Evolutionary conservation across 495 filamentous ascomycete species (phyloP).

Genomic region (Trichoderma parareesei): DNA sequence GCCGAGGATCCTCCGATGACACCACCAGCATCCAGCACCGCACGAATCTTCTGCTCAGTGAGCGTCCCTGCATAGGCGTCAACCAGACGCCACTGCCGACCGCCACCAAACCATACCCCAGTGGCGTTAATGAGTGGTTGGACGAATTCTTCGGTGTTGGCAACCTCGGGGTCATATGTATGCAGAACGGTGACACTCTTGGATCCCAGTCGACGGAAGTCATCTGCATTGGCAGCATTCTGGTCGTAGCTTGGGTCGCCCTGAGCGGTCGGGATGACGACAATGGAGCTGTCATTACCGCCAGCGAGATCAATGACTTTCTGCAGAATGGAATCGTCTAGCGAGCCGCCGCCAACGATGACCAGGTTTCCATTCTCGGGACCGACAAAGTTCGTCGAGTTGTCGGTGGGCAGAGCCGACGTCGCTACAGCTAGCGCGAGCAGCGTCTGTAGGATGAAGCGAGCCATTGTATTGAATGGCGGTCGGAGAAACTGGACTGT

Average conservation of each 20-base stretch:
- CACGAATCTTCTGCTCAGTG: slow-evolving; percentile 23
- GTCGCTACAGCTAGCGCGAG: neutral
- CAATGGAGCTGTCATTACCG: slow-evolving; percentile 33
- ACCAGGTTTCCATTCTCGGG: slow-evolving; percentile 25
- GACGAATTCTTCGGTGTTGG: slow-evolving; percentile 26
- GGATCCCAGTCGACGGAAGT: slow-evolving; percentile 26
- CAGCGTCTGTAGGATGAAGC: neutral
- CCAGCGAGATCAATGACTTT: slow-evolving; percentile 35
- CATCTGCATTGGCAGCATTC: slow-evolving; percentile 21
- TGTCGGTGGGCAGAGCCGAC: neutral
- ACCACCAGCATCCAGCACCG: slow-evolving; percentile 24
- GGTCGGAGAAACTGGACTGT: neutral
- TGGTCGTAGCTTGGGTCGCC: slow-evolving; percentile 23
- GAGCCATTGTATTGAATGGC: neutral
- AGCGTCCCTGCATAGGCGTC: slow-evolving; percentile 29
- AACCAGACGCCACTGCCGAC: slow-evolving; percentile 27
- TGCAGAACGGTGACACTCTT: slow-evolving; percentile 26
- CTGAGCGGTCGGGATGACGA: slow-evolving; percentile 36
- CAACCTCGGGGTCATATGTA: slow-evolving; percentile 25
- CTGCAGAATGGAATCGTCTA: slow-evolving; percentile 15
- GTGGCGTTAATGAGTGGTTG: slow-evolving; percentile 21
- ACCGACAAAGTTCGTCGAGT: slow-evolving; percentile 18
- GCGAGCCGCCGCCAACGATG: slow-evolving; percentile 26
- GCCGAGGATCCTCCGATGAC: slow-evolving; percentile 27
- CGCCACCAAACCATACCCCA: slow-evolving; percentile 27